A percentile compares a stretch with the other conserved stretches of the same genome.
These are phyloP conservation scores for Corynespora cassiicola DNA, from an alignment of 2,329 filamentous ascomycete species.

Conservation along the genomic window DNA sequence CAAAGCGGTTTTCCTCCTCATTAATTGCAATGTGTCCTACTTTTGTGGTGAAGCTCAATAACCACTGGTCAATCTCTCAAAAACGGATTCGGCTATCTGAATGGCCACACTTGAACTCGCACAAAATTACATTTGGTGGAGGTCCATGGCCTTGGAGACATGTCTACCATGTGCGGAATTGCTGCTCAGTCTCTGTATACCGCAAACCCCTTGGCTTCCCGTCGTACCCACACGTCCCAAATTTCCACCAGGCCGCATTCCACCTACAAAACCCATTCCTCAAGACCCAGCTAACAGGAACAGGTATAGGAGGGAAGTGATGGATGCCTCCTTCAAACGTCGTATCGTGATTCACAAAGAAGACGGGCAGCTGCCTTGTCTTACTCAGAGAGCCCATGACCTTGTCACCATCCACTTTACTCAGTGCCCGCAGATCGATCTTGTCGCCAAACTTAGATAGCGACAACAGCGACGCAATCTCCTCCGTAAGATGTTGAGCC, in stretches of 20 bases:
- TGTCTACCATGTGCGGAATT: too few relatives aligned
- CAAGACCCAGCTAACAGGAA: constrained; percentile 71
- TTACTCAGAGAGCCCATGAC: constrained; percentile 20
- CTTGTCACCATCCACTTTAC: constrained; percentile 26
- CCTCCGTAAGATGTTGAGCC: constrained; percentile 28
- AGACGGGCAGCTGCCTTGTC: constrained; percentile 14
- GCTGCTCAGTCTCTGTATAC: too few relatives aligned
- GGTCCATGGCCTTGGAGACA: too few relatives aligned
- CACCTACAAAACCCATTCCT: constrained; percentile 69
- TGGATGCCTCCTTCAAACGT: constrained; percentile 21
- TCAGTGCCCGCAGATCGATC: constrained; percentile 24
- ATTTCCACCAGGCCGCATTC: constrained; percentile 27
- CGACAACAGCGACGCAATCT: constrained; percentile 28
- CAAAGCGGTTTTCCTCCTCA: too few relatives aligned
- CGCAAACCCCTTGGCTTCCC: constrained; percentile 18
- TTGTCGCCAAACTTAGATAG: constrained; percentile 26
- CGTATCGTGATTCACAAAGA: constrained; percentile 22
- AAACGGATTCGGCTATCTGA: too few relatives aligned
- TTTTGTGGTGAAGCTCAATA: too few relatives aligned
- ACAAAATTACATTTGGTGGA: too few relatives aligned
- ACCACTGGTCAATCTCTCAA: too few relatives aligned
- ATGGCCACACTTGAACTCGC: too few relatives aligned
- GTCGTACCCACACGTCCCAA: constrained; percentile 20
- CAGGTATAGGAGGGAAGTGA: constrained; percentile 44
- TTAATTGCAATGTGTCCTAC: too few relatives aligned